phyloP scores from a whole-genome alignment of 768 basidiomycete genomes.

The Hygrocybe coccinea region DNA sequence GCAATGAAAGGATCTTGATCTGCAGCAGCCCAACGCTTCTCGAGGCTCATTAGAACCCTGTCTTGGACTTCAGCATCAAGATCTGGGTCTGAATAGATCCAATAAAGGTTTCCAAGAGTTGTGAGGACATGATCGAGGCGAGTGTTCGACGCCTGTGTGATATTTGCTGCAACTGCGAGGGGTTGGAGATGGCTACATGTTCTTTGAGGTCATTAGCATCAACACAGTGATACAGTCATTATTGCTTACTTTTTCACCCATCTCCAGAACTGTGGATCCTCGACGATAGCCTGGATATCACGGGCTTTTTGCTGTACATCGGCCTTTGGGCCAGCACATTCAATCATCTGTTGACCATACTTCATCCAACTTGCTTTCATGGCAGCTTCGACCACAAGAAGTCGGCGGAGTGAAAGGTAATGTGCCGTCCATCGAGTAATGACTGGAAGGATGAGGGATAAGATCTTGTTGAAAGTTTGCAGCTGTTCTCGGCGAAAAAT shows the following conservation, averaged over 20 bases:
- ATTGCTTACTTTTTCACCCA: constrained; percentile 14
- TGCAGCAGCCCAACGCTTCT: constrained; percentile 23
- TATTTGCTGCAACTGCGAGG: constrained; percentile 23
- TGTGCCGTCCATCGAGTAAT: constrained; percentile 19
- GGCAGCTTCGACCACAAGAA: constrained; percentile 10
- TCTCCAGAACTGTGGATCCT: background rate
- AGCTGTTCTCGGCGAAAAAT: constrained; percentile 16
- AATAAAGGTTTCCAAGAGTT: constrained; percentile 22
- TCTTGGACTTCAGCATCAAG: constrained; percentile 19
- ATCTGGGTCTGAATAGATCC: constrained; percentile 11
- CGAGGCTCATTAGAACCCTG: constrained; percentile 14
- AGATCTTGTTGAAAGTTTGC: constrained; percentile 11
- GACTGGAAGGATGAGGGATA: constrained; percentile 19
- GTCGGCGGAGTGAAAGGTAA: constrained; percentile 10
- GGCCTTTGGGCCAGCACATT: constrained; percentile 7
- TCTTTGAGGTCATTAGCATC: background rate
- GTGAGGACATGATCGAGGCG: constrained; percentile 18
- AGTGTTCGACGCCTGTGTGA: constrained; percentile 16
- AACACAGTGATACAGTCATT: background rate
- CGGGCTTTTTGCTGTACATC: background rate
- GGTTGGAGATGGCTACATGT: constrained; percentile 19
- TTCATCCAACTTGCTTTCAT: constrained; percentile 7
- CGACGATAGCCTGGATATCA: constrained; percentile 8
- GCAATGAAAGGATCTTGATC: constrained; percentile 31
- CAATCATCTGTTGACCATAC: constrained; percentile 5